Evolutionary conservation across 441 rosid species (phyloP), one percentile per base, ranked within the genome.

Genomic region (Iberis amara): DNA sequence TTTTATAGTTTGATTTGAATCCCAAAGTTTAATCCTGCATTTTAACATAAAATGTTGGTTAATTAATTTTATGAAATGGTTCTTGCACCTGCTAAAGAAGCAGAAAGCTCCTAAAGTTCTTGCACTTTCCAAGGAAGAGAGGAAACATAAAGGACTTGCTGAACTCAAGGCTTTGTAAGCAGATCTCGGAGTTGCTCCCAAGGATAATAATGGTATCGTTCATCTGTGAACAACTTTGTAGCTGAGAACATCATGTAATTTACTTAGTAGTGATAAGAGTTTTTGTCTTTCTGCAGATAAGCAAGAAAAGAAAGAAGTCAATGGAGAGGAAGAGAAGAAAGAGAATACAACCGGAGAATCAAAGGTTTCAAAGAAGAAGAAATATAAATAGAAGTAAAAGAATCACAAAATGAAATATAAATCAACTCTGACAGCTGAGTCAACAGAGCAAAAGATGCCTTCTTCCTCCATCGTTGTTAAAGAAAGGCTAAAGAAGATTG

Each of bases 81-180:
- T 1, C 21, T 18, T 18, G n/a, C n/a, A n/a, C n/a, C n/a, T n/a
- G n/a, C n/a, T n/a, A n/a, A n/a, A n/a, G n/a, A n/a, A n/a, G n/a
- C n/a, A 57, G 69, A 76, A 65, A 65, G 47, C 70, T 62, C 62
- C 75, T 53, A 82, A 70, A 58, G 76, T 46, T 68, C 64, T 74
- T 68, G 72, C 58, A 7, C 69, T n/a, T 53, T 27, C 76, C 75
- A 87, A 85, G 58, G 43, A 82, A 43, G 90, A 80, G 61, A 85
- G 79, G 67, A 87, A 85, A 41, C 94, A 81, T 64, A 81, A 84
- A 57, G 89, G 78, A 62, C 94, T 84, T 68, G 94, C 72, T 9
- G 94, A 84, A 65, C 86, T 84, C 42, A 86, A 84, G 42, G 94
- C 88, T 32, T 71, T 84, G 69, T 64, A 81, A 31, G 89, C 86